Conservation (phyloP, 495 filamentous ascomycete genomes). For the Xylona heveae region DNA sequence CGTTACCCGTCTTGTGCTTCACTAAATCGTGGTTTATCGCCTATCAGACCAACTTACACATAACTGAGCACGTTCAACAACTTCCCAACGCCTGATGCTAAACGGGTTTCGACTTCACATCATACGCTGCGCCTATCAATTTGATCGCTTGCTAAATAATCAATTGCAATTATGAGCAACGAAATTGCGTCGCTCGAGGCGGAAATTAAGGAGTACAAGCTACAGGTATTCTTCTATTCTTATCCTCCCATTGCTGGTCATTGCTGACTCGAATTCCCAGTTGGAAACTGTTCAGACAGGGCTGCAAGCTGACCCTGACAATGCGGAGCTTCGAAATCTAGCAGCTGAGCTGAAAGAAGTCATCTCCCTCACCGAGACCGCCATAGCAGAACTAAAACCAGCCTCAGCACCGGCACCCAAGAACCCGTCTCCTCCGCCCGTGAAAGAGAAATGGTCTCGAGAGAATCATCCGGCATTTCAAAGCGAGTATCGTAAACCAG, state of each 20-base stretch:
- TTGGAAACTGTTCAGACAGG: slow-evolving; percentile 59
- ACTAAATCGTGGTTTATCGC: no score
- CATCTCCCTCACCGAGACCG: slow-evolving; percentile 55
- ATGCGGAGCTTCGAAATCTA: slow-evolving; percentile 57
- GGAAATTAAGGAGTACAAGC: slow-evolving; percentile 63
- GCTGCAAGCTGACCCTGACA: slow-evolving; percentile 66
- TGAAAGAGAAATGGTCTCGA: slow-evolving; percentile 46
- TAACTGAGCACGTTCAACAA: no score
- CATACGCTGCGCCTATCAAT: no score
- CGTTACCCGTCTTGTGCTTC: no score
- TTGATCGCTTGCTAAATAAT: neutral
- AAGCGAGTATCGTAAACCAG: slow-evolving; percentile 25
- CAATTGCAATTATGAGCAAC: slow-evolving; percentile 22
- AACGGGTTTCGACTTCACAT: slow-evolving; percentile 6
- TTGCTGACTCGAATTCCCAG: slow-evolving; percentile 36
- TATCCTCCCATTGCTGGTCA: slow-evolving; percentile 1
- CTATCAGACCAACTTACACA: no score
- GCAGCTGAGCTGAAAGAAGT: slow-evolving; percentile 67
- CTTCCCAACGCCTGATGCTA: no score
- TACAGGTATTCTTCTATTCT: slow-evolving; percentile 34
- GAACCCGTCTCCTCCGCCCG: slow-evolving; percentile 21
- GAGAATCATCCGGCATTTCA: slow-evolving; percentile 51
- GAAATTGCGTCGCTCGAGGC: slow-evolving; percentile 45
- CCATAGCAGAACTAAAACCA: slow-evolving; percentile 61
- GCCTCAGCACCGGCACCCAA: slow-evolving; percentile 24